Evolutionary conservation across 305 asterid genomes (phyloP).

Genomic region (Nicotiana rustica): DNA sequence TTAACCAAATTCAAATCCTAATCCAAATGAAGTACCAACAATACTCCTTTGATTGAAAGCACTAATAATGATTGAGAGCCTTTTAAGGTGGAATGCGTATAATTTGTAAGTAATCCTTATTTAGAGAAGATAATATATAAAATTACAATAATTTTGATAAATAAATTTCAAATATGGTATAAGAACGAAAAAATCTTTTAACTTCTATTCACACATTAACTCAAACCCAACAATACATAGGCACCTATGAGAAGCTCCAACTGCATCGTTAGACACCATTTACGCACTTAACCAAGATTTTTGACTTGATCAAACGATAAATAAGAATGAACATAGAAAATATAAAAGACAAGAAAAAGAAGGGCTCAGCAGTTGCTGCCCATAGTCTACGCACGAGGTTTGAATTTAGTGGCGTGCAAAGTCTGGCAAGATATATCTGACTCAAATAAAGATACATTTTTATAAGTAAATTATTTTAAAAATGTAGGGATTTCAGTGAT

Average conservation of each 20-base stretch:
- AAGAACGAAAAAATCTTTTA: too few species aligned
- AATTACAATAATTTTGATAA: too few species aligned
- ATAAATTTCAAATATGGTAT: too few species aligned
- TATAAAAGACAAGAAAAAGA: neutral
- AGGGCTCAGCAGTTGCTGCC: neutral
- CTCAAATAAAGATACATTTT: neutral
- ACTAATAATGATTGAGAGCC: too few species aligned
- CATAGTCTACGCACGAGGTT: conserved; percentile 1
- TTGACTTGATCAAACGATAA: neutral
- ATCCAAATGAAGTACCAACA: too few species aligned
- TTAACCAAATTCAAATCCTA: too few species aligned
- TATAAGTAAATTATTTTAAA: neutral
- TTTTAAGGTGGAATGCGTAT: too few species aligned
- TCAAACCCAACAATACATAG: too few species aligned
- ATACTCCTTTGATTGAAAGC: too few species aligned
- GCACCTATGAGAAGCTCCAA: neutral
- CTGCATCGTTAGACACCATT: neutral
- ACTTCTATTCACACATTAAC: too few species aligned
- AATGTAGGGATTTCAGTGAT: neutral
- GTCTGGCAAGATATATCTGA: neutral
- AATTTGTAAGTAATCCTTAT: too few species aligned
- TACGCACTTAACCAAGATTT: neutral
- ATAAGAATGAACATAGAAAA: neutral
- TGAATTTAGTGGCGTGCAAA: neutral
- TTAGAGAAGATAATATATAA: too few species aligned